Conservation (phyloP, 176 grass and related monocot species). For the Dactylis glomerata region DNA sequence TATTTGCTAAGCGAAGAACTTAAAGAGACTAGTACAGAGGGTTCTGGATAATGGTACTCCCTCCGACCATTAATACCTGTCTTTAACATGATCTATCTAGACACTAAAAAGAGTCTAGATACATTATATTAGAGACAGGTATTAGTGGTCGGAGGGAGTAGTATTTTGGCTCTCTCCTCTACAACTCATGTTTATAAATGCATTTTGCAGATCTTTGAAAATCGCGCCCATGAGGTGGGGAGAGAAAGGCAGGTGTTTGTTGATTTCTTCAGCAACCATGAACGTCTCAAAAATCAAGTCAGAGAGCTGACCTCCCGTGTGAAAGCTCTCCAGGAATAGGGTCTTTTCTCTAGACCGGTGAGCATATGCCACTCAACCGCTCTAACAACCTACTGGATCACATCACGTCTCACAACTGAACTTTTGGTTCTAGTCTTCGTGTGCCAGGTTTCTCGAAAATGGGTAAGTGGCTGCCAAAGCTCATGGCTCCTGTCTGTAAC, state of each 20-base stretch:
- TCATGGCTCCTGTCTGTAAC: neutral
- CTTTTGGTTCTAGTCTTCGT: neutral
- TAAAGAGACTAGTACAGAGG: neutral
- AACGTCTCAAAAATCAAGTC: constrained; percentile 77
- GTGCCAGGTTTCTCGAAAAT: neutral
- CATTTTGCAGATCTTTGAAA: constrained; percentile 53
- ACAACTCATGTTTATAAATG: neutral
- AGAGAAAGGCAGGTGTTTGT: constrained; percentile 80
- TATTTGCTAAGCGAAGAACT: neutral
- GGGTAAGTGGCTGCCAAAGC: neutral
- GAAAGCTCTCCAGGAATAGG: constrained; percentile 63
- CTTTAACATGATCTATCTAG: too few relatives aligned
- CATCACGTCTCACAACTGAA: neutral
- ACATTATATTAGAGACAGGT: too few relatives aligned
- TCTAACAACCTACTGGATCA: neutral
- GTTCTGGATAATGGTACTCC: neutral
- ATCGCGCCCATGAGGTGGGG: constrained; percentile 66
- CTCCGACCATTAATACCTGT: too few relatives aligned
- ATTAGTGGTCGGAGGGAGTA: too few relatives aligned
- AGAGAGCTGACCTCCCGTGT: constrained; percentile 66
- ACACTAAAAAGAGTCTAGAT: too few relatives aligned
- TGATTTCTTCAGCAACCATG: constrained; percentile 81
- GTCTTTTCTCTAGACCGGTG: neutral
- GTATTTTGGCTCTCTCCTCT: too few relatives aligned
- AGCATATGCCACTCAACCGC: neutral